Evolutionary conservation across 139 green algal species (phyloP), one percentile per base, ranked within the genome.

Genomic region (Yamagishiella unicocca): DNA sequence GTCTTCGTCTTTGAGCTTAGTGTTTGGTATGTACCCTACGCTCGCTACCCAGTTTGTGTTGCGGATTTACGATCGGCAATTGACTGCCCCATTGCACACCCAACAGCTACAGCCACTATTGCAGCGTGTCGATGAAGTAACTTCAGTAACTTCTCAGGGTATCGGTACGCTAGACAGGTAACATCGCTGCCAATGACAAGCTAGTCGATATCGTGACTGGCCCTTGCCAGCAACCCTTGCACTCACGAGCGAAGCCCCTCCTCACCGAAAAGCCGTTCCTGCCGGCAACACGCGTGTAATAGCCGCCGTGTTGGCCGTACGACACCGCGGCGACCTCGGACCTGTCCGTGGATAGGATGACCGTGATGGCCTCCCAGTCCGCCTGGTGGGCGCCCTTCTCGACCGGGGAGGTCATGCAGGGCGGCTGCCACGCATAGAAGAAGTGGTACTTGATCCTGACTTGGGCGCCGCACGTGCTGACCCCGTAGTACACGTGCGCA

Each of bases 381-480:
- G 68, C 68, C 35, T 46, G 68, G 68, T 76, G 68, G 8, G 21
- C 38, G 53, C 53, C 53, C 53, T 61, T 17, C 53, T 61, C 53
- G 19, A 61, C 53, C 24, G 68, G 68, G 35, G 19, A n/a, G 19
- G 12, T 50, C 17, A 53, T 24, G 68, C 68, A 76, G 22, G 68
- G 68, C 68, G 68, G 68, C 68, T 76, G 68, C 68, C 68, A 76
- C 5, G 68, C 68, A n/a, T 76, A 76, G 33, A 76, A 76, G 33
- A 76, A 53, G 33, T 76, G 68, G 68, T 76, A 76, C 21, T 50
- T 46, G 33, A 76, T 76, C 4, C 68, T 33, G 2, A 76, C 4
- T 29, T 76, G 68, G 38, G 68, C 19, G 64, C 64, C 64, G 64
- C 64, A 72, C 29, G 24, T 37, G 64, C 19, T 38, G 19, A 37